Evolutionary conservation across 2,329 filamentous ascomycete genomes (phyloP), one percentile per base, ranked within the genome.

Genomic region (Colletotrichum sidae): DNA sequence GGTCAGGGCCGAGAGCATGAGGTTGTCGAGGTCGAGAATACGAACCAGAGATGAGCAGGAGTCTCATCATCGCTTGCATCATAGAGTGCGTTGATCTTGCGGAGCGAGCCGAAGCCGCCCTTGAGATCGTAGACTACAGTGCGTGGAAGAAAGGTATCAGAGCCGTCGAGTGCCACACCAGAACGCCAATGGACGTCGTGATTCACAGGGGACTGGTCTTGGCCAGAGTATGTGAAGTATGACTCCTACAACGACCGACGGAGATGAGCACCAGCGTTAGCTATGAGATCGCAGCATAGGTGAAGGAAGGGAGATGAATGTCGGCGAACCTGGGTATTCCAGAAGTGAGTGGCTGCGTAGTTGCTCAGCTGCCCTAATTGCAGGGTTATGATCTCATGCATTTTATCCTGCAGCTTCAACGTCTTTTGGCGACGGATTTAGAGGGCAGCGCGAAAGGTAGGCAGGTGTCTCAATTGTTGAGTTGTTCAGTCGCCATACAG

Each of bases 81-180:
- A 73, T 98, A 98, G 2, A 99, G 83, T 2, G 93, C 90, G 77
- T 97, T 97, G 69, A 94, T 90, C 79, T 94, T 94, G 71, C 90
- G 88, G 71, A 99, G 80, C 7, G 93, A 92, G 6, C 96, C 96
- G 78, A 98, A 98, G 0, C 92, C 93, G 37, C 93, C 93, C 76
- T 98, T 98, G 39, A 98, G 84, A 74, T 99, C 96, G 76, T 99
- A 99, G 64, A 99, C 92, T 65, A 99, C 83, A 1, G 94, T 93
- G 69, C 96, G 88, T 4, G 96, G 96, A 51, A 94, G 95, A 75
- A 92, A 99, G 0, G 96, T 99, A 70, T 99, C 96, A 7, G 88
- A 84, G 15, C 94, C 94, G 79, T 96, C 93, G 1, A 89, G 88
- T 17, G 91, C 93, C 64, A 96, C 76, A 3, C 96, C 96, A 0